phyloP scores from a whole-genome alignment of 2,329 filamentous ascomycete species.

The Botryotinia narcissicola region DNA sequence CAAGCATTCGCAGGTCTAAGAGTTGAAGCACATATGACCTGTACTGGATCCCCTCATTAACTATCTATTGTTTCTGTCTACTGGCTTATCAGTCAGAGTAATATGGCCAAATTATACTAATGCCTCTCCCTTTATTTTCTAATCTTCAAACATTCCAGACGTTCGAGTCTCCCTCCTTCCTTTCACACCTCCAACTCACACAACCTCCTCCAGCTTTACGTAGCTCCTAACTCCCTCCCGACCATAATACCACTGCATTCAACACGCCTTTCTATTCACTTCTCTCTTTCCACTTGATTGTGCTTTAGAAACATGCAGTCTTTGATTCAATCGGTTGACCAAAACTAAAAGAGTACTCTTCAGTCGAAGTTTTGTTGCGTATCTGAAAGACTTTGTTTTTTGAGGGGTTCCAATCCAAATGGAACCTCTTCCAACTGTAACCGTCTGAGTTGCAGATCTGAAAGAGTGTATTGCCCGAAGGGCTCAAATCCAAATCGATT shows the following conservation, averaged over 20 bases:
- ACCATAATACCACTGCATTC: not conserved
- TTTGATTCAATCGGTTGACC: rapidly evolving
- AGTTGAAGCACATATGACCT: not conserved
- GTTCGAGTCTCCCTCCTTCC: not conserved
- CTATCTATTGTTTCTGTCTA: not conserved
- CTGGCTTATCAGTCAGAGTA: not conserved
- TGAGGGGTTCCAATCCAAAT: not conserved
- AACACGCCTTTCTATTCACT: not conserved
- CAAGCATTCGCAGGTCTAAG: not conserved
- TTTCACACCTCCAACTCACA: not conserved
- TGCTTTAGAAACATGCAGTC: not conserved
- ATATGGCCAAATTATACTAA: not conserved
- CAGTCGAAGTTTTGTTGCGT: not conserved
- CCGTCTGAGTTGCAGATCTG: not conserved
- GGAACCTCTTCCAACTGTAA: not conserved
- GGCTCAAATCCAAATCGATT: not conserved
- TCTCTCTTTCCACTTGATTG: not conserved
- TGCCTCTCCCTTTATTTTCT: not conserved
- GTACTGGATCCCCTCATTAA: not conserved
- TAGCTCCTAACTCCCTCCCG: not conserved
- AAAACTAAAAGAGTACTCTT: not conserved
- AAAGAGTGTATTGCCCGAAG: not conserved
- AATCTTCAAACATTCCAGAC: not conserved
- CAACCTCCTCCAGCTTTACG: not conserved
- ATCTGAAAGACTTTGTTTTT: not conserved